Conservation (phyloP, 768 basidiomycete genomes). For the Mycena pura region DNA sequence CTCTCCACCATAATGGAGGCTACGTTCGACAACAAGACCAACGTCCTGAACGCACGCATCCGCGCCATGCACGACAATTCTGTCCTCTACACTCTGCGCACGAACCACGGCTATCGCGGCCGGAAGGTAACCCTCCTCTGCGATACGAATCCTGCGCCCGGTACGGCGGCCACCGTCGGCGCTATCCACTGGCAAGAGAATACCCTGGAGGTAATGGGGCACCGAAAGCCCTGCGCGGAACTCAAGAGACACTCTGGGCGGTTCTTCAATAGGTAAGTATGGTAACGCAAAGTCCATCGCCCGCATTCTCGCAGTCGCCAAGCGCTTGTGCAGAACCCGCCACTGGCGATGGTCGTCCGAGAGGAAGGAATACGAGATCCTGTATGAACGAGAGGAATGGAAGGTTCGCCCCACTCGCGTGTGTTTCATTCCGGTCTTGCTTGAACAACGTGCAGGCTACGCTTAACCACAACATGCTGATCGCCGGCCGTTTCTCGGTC, state of each 20-base stretch:
- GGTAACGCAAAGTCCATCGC: neutral
- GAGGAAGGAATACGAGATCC: slow-evolving; percentile 52
- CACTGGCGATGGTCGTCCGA: slow-evolving; percentile 54
- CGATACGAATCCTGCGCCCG: slow-evolving; percentile 53
- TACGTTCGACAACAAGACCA: slow-evolving; percentile 57
- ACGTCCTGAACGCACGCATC: slow-evolving; percentile 53
- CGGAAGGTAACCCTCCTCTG: slow-evolving; percentile 52
- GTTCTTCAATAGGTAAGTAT: slow-evolving; percentile 37
- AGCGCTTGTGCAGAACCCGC: slow-evolving; percentile 38
- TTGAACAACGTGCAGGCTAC: slow-evolving; percentile 25
- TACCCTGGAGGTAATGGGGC: slow-evolving; percentile 51
- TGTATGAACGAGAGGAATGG: slow-evolving; percentile 54
- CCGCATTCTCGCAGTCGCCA: neutral
- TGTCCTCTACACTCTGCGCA: slow-evolving; percentile 50
- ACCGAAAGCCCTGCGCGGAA: slow-evolving; percentile 46
- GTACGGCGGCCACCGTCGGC: slow-evolving; percentile 46
- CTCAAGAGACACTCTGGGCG: slow-evolving; percentile 47
- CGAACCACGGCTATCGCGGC: slow-evolving; percentile 50
- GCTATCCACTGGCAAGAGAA: slow-evolving; percentile 59
- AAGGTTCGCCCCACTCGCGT: slow-evolving; percentile 39
- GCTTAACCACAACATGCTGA: slow-evolving; percentile 33
- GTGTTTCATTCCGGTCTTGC: neutral
- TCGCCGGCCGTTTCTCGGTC: slow-evolving; percentile 49
- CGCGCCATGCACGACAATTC: slow-evolving; percentile 52
- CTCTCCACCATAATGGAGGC: slow-evolving; percentile 48